These are phyloP conservation scores for Starmerella sp. DNA, from an alignment of 805 yeast genomes.

Conservation along the genomic window DNA sequence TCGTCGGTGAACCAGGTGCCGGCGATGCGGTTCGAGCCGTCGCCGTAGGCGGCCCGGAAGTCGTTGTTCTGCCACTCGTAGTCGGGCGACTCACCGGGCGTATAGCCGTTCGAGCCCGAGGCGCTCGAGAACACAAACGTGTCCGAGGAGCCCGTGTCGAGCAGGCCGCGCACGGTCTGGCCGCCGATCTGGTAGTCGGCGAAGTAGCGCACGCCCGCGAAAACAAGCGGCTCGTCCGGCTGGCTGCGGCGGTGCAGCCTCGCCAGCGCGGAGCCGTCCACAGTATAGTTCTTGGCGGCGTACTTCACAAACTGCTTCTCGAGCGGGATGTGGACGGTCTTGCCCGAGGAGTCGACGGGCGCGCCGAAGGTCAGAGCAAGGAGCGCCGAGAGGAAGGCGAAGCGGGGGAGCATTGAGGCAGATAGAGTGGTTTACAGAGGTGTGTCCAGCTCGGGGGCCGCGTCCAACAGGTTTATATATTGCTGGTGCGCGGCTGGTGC, in stretches of 20 bases:
- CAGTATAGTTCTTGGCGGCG: not conserved
- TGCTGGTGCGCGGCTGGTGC: not conserved
- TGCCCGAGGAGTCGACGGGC: not conserved
- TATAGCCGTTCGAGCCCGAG: slow-evolving; percentile 20
- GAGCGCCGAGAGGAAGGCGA: not conserved
- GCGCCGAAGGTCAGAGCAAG: not conserved
- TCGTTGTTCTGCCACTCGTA: slow-evolving; percentile 10
- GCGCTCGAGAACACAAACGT: slow-evolving; percentile 42
- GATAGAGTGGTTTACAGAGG: too few relatives aligned
- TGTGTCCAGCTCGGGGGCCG: too few relatives aligned
- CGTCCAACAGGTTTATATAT: too few relatives aligned
- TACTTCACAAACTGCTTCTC: not conserved
- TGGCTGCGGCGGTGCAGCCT: not conserved
- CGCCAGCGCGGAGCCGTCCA: not conserved
- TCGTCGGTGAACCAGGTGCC: slow-evolving; percentile 53
- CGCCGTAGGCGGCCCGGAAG: slow-evolving; percentile 6
- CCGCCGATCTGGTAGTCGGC: slow-evolving; percentile 38
- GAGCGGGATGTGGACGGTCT: slow-evolving; percentile 1
- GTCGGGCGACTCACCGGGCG: slow-evolving; percentile 19
- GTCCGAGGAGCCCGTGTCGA: slow-evolving; percentile 65
- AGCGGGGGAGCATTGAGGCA: not conserved
- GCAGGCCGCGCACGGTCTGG: slow-evolving; percentile 34
- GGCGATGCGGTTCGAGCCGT: slow-evolving; percentile 27
- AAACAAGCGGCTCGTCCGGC: not conserved
- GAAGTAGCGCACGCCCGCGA: slow-evolving; percentile 13